These are phyloP conservation scores for Margaritispora aquatica DNA, from an alignment of 495 filamentous ascomycete genomes.

Conservation along the genomic window DNA sequence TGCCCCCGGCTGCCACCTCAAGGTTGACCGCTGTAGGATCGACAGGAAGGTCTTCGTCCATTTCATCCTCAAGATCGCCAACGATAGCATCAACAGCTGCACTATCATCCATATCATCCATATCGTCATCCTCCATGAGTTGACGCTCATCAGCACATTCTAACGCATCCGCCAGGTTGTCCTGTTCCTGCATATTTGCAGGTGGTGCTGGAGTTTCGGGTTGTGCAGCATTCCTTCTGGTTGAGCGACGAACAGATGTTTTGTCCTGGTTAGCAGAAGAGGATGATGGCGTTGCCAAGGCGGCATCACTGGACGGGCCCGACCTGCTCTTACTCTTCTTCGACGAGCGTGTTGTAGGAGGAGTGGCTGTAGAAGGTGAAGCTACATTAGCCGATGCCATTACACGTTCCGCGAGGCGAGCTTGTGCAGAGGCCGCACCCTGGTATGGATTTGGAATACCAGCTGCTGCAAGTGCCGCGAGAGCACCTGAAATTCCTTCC, in stretches of 20 bases:
- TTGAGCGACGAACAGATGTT: constrained; percentile 43
- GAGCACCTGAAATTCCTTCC: constrained; percentile 58
- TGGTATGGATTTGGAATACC: constrained; percentile 29
- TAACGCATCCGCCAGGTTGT: constrained; percentile 56
- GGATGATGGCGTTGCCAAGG: constrained; percentile 10
- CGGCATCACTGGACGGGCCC: constrained; percentile 28
- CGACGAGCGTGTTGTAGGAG: constrained; percentile 22
- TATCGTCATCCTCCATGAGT: constrained; percentile 68
- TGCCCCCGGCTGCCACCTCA: constrained; percentile 84
- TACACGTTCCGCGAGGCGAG: constrained; percentile 38
- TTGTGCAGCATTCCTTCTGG: constrained; percentile 45
- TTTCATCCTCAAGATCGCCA: constrained; percentile 83
- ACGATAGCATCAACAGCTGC: constrained; percentile 79
- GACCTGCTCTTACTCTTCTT: constrained; percentile 41
- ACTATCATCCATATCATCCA: constrained; percentile 59
- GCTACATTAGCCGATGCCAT: constrained; percentile 23
- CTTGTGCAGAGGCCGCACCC: constrained; percentile 28
- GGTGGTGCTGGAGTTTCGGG: constrained; percentile 39
- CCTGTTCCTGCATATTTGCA: constrained; percentile 46
- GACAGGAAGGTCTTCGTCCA: constrained; percentile 63
- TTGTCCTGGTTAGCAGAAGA: constrained; percentile 38
- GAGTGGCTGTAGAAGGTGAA: constrained; percentile 25
- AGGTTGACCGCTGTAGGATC: constrained; percentile 90
- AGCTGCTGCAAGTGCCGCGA: constrained; percentile 78
- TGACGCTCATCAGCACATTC: constrained; percentile 95